A percentile compares a stretch with the other conserved stretches of the same genome.
These are phyloP conservation scores for Ciborinia camelliae DNA, from an alignment of 2,329 filamentous ascomycete genomes.

Conservation along the genomic window DNA sequence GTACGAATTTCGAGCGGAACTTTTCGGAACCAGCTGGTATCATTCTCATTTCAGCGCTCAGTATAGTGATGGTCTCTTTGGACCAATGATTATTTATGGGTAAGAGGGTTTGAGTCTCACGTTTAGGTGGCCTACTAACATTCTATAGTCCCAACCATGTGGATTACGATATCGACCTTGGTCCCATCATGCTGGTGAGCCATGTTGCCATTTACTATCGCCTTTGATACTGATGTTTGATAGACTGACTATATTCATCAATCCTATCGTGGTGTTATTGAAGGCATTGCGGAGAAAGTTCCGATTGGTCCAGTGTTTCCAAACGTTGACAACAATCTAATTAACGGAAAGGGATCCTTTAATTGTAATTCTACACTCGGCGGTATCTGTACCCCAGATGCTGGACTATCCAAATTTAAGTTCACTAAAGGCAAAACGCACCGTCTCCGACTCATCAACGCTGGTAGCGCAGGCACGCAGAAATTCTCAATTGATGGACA, in stretches of 20 bases:
- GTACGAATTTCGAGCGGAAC: conserved; percentile 27
- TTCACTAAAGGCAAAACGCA: conserved; percentile 43
- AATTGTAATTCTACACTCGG: conserved; percentile 14
- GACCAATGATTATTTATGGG: conserved; percentile 56
- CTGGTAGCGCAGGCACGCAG: conserved; percentile 37
- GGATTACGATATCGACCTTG: conserved; percentile 59
- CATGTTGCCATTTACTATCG: not conserved
- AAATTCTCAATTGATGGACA: conserved; percentile 54
- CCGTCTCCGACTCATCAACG: conserved; percentile 47
- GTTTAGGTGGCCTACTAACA: not conserved
- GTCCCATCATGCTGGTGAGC: conserved; percentile 41
- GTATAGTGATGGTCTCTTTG: conserved; percentile 53
- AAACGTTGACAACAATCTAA: conserved; percentile 28
- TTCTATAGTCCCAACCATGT: conserved; percentile 46
- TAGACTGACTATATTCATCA: conserved; percentile 39
- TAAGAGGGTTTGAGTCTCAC: not conserved
- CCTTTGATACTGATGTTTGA: not conserved
- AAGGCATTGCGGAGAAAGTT: conserved; percentile 4
- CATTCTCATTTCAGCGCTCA: conserved; percentile 54
- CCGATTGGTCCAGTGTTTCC: conserved; percentile 12
- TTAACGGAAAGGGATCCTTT: conserved; percentile 29
- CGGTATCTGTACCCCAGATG: conserved; percentile 20
- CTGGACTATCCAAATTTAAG: conserved; percentile 33
- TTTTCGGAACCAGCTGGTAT: conserved; percentile 55
- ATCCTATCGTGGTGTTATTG: conserved; percentile 40